A percentile compares a stretch with the other conserved stretches of the same genome.
phyloP scores from a whole-genome alignment of 2,329 filamentous ascomycete genomes.

The Hypoxylon sp. region DNA sequence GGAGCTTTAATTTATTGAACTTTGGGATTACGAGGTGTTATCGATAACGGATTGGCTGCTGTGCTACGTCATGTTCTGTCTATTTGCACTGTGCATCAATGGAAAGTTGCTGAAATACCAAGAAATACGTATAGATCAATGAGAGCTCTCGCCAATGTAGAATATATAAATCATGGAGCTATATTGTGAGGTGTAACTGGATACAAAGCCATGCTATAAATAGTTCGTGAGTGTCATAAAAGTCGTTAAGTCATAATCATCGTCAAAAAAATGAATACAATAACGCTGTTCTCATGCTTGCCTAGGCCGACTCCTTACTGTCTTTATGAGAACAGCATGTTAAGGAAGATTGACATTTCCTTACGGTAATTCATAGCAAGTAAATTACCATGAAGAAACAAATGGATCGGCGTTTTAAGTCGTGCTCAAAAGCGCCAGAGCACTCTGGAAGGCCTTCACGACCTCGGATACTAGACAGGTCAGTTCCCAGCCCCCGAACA shows the following conservation, averaged over 20 bases:
- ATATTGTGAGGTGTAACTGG: conserved; percentile 18
- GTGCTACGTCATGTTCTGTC: neutral
- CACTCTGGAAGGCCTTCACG: conserved; percentile 74
- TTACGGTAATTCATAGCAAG: neutral
- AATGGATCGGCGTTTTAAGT: conserved; percentile 37
- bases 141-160: neutral
- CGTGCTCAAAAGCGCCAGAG: conserved; percentile 67
- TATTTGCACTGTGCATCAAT: conserved; percentile 9
- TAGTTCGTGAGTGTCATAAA: conserved; percentile 39
- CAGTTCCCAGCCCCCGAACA: conserved; percentile 38
- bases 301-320: neutral
- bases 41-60: conserved; percentile 22
- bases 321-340: neutral
- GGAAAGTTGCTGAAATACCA: neutral
- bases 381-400: conserved; percentile 6
- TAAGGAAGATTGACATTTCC: neutral
- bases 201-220: conserved; percentile 21
- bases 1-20: conserved; percentile 11
- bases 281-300: conserved; percentile 28
- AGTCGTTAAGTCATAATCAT: conserved; percentile 38
- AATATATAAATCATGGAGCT: conserved; percentile 7
- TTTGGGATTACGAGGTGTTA: conserved; percentile 7
- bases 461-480: conserved; percentile 65
- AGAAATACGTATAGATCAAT: neutral
- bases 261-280: conserved; percentile 21